Evolutionary conservation across 805 yeast genomes (phyloP), one percentile per base, ranked within the genome.

Genomic region (Saturnispora diversa): DNA sequence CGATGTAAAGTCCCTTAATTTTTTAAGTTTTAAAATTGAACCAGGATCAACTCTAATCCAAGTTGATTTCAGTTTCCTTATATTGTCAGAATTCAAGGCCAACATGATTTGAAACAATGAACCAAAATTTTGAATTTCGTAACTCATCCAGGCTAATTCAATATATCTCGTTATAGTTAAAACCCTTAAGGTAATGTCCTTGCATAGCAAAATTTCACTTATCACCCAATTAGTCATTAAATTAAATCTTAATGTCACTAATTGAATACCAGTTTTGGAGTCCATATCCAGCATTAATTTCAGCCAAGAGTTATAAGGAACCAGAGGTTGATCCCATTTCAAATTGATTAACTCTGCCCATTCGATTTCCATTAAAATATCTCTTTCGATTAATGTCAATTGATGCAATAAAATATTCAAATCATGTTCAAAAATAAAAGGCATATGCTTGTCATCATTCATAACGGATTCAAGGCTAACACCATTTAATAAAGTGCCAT

Each of bases 151-250:
- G 0, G 95, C 97, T 41, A 90, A 64, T 50, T 85, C 95, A 44
- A 90, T 85, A 52, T 84, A 86, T 49, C 90, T 68, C n/a, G 86
- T 78, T n/a, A 88, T 73, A 1, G 88, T 71, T 42, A 75, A 69
- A 31, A 77, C 74, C 48, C 90, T 68, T 49, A 84, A 74, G 3
- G 65, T 66, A 20, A 73, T 65, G 31, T 70, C 64, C 42, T 68
- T 69, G 8, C 95, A 85, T 45, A 90, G 63, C 12, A 86, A 59
- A 41, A 92, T 75, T 63, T 90, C 96, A 0, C 95, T 84, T 25
- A 84, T 77, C 30, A 88, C 78, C 97, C 97, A 90, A 51, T 84
- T 85, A 6, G 84, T 88, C 65, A 84, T 79, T 44, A 90, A 64
- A 55, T 90, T 88, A 68, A 88, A 92, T 45, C 98, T 67, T 0